Percentiles rank a stretch among this genome's conserved stretches.
These are phyloP conservation scores for Hemisphaericaspora nanyangensis DNA, from an alignment of 805 yeast species.

Conservation along the genomic window DNA sequence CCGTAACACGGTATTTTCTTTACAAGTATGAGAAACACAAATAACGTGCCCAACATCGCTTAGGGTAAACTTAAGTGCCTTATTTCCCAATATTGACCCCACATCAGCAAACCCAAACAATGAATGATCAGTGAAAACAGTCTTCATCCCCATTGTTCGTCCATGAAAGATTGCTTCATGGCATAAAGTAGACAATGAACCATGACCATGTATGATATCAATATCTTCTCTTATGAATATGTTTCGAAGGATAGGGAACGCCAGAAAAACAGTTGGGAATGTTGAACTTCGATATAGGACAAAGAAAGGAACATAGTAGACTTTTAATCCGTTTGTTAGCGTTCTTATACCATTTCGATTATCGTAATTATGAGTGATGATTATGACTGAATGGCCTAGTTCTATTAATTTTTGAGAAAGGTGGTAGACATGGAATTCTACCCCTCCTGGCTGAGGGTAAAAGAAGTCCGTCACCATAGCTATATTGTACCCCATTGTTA, in stretches of 20 bases:
- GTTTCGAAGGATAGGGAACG: slow-evolving; percentile 81
- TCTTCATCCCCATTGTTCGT: slow-evolving; percentile 83
- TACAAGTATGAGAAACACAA: slow-evolving; percentile 95
- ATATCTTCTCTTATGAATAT: slow-evolving; percentile 82
- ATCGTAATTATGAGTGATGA: slow-evolving; percentile 86
- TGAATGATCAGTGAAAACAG: slow-evolving; percentile 95
- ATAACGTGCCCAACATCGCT: slow-evolving; percentile 89
- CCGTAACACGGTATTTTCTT: slow-evolving; percentile 89
- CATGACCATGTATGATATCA: slow-evolving; percentile 94
- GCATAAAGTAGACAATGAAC: slow-evolving; percentile 78
- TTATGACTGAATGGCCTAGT: slow-evolving; percentile 79
- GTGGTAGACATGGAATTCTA: slow-evolving; percentile 92
- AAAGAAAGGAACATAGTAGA: slow-evolving; percentile 81
- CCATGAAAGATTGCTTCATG: slow-evolving; percentile 93
- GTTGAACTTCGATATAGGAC: slow-evolving; percentile 81
- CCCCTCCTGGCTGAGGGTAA: slow-evolving; percentile 98
- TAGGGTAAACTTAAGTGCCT: slow-evolving; percentile 74
- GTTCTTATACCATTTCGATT: slow-evolving; percentile 78
- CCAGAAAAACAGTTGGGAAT: slow-evolving; percentile 84
- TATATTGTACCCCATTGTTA: slow-evolving; percentile 30
- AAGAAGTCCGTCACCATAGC: slow-evolving; percentile 94
- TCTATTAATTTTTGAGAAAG: slow-evolving; percentile 76
- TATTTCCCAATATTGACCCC: slow-evolving; percentile 80
- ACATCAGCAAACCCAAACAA: slow-evolving; percentile 90
- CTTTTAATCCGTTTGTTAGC: slow-evolving; percentile 86